Conservation (phyloP, 495 filamentous ascomycete genomes). For the Aspergillus cavernicola region DNA sequence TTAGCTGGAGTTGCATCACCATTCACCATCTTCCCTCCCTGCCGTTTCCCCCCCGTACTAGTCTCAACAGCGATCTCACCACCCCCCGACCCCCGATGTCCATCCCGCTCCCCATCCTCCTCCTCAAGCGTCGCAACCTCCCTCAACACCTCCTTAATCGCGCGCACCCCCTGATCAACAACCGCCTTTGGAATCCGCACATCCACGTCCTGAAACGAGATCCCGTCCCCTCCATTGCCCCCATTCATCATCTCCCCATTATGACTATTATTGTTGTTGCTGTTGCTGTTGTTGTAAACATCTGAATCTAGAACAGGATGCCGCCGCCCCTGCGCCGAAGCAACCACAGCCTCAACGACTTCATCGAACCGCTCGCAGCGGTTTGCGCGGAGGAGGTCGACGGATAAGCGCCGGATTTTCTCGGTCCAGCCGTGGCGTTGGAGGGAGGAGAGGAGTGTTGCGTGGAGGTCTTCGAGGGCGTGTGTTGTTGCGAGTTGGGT, state of each 20-base stretch:
- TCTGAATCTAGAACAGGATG: conserved; percentile 26
- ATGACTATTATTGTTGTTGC: not conserved
- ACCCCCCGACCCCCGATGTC: conserved; percentile 1
- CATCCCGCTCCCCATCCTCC: conserved; percentile 25
- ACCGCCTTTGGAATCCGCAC: conserved; percentile 40
- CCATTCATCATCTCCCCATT: conserved; percentile 21
- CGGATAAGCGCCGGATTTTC: conserved; percentile 34
- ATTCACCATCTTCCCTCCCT: conserved; percentile 12
- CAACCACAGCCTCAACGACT: conserved; percentile 41
- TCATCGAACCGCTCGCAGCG: conserved; percentile 48
- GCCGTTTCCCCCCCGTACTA: not conserved
- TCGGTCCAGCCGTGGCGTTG: conserved; percentile 45
- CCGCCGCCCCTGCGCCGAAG: conserved; percentile 36
- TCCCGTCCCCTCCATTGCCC: not conserved
- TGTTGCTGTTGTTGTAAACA: conserved; percentile 16
- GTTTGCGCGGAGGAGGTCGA: conserved; percentile 44
- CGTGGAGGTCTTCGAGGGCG: conserved; percentile 43
- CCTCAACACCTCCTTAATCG: conserved; percentile 45
- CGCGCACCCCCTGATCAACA: conserved; percentile 43
- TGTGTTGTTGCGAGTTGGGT: conserved; percentile 39
- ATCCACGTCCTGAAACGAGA: conserved; percentile 36
- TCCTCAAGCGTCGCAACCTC: conserved; percentile 48
- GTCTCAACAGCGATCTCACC: not conserved
- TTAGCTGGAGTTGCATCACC: conserved; percentile 25
- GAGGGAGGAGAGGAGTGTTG: conserved; percentile 37